A percentile compares a stretch with the other conserved stretches of the same genome.
These are phyloP conservation scores for Spizellomyces punctatus DNA, from an alignment of 192 early-diverging fungal genomes.

Conservation along the genomic window DNA sequence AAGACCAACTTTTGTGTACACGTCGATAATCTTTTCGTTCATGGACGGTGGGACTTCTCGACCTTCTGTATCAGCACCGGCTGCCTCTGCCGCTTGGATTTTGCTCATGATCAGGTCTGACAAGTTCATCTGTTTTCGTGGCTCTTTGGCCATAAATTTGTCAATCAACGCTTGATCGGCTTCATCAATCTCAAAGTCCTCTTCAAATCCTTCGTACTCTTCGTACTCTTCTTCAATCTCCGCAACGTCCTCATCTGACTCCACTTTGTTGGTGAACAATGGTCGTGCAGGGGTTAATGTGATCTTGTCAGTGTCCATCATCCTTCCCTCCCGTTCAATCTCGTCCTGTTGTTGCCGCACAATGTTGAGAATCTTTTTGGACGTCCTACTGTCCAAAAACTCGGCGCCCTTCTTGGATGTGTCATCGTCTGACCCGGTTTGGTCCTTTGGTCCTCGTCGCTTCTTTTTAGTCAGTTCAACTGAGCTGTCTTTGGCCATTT, in stretches of 20 bases:
- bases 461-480: conserved; percentile 40
- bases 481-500: conserved; percentile 63
- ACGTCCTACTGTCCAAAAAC: conserved; percentile 85
- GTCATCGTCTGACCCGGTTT: conserved; percentile 19
- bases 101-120: conserved; percentile 97
- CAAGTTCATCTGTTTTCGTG: conserved; percentile 81
- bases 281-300: background rate
- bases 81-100: conserved; percentile 71
- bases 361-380: conserved; percentile 85
- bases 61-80: conserved; percentile 27
- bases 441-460: background rate
- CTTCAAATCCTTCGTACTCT: conserved; percentile 66
- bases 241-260: conserved; percentile 55
- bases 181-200: conserved; percentile 77
- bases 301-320: background rate
- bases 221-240: conserved; percentile 68
- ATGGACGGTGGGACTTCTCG: conserved; percentile 47
- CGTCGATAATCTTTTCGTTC: conserved; percentile 90
- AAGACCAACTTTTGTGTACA: conserved; percentile 92
- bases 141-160: conserved; percentile 88
- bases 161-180: conserved; percentile 80
- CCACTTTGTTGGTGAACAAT: background rate
- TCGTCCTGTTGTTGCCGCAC: conserved; percentile 92
- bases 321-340: conserved; percentile 46
- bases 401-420: background rate